These are phyloP conservation scores for Cordyceps javanica DNA, from an alignment of 2,329 filamentous ascomycete species.

Conservation along the genomic window DNA sequence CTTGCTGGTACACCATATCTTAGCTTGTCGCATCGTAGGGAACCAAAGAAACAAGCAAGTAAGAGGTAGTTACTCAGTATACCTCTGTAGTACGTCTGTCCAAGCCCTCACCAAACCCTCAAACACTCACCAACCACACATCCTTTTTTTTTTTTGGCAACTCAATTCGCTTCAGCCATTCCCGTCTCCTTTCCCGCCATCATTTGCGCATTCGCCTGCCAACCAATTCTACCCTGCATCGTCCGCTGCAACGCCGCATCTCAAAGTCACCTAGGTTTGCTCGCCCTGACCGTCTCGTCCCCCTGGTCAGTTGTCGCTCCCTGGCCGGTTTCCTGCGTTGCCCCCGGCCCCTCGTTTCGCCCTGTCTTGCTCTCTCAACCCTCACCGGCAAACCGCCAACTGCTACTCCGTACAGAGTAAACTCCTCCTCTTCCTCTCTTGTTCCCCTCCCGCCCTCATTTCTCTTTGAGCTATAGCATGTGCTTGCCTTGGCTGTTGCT, in stretches of 20 bases:
- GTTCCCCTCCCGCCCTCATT: not conserved
- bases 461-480: not conserved
- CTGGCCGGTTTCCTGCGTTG: not conserved
- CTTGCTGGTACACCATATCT: not conserved
- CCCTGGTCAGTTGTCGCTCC: constrained; percentile 4
- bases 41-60: too few relatives aligned
- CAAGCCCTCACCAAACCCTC: not conserved
- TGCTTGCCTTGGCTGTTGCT: not conserved
- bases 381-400: too few relatives aligned
- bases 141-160: too few relatives aligned
- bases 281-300: constrained; percentile 1
- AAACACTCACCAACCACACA: too few relatives aligned
- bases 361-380: constrained; percentile 4
- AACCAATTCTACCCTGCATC: not conserved
- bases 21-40: too few relatives aligned
- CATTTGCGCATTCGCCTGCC: too few relatives aligned
- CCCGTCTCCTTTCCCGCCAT: not conserved
- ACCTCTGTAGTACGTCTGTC: too few relatives aligned
- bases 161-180: not conserved
- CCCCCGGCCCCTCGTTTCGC: not conserved
- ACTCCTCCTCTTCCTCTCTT: not conserved
- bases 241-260: not conserved
- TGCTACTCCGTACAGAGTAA: too few relatives aligned
- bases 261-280: too few relatives aligned
- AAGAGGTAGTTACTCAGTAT: too few relatives aligned